phyloP scores from a whole-genome alignment of 2,329 filamentous ascomycete species.

The Beauveria sp. region DNA sequence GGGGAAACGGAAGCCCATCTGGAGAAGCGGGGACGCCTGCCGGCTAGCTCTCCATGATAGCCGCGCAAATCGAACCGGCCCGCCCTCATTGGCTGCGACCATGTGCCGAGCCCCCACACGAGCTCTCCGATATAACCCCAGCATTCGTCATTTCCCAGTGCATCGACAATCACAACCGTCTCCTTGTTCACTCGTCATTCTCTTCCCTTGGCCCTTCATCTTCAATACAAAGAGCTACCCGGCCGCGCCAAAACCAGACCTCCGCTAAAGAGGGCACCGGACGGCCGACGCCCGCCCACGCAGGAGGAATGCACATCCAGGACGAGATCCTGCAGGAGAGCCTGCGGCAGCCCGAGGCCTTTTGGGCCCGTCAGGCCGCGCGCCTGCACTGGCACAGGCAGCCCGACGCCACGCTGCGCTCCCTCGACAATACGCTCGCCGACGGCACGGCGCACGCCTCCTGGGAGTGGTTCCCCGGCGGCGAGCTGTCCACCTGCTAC shows the following conservation, averaged over 20 bases:
- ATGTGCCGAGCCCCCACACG: conserved; percentile 1
- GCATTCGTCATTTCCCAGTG: not conserved
- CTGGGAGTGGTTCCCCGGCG: conserved; percentile 88
- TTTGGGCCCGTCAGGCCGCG: conserved; percentile 67
- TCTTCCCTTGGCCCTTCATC: not conserved
- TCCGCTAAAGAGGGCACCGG: too few species aligned
- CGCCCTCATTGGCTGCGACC: not conserved
- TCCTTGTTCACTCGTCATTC: not conserved
- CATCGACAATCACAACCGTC: not conserved
- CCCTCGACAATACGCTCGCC: conserved; percentile 54
- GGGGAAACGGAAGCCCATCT: conserved; percentile 10
- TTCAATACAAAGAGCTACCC: not conserved
- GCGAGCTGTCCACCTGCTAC: conserved; percentile 84
- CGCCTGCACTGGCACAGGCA: conserved; percentile 75
- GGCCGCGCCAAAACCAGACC: not conserved
- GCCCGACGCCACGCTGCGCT: conserved; percentile 55
- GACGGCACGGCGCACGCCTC: conserved; percentile 57
- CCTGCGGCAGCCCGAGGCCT: conserved; percentile 45
- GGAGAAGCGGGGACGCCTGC: not conserved
- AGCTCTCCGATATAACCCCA: conserved; percentile 2
- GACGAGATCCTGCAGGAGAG: conserved; percentile 30
- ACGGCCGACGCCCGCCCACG: not conserved
- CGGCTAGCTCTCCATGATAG: not conserved
- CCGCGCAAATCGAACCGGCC: not conserved
- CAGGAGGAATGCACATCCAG: conserved; percentile 11